phyloP scores from a whole-genome alignment of 768 basidiomycete species.

The Mrakia gelida region DNA sequence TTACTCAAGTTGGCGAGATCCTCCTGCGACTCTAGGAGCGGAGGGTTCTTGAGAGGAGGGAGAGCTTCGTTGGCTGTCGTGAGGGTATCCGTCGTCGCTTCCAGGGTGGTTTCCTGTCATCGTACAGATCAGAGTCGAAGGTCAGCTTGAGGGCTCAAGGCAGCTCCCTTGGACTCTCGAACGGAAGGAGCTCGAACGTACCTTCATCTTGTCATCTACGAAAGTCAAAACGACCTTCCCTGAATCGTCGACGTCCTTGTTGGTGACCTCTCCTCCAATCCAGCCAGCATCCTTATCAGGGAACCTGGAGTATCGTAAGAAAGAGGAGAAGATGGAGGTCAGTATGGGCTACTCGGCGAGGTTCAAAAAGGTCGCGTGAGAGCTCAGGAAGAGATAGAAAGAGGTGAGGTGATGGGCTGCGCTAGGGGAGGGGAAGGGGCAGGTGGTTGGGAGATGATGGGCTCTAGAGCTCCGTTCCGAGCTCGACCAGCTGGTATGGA shows the following conservation, averaged over 20 bases:
- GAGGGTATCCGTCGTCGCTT: slow-evolving; percentile 60
- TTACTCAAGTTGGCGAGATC: slow-evolving; percentile 97
- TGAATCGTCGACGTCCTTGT: slow-evolving; percentile 61
- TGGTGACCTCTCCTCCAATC: slow-evolving; percentile 80
- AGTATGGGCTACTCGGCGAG: not conserved
- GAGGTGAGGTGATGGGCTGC: not conserved
- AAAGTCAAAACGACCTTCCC: slow-evolving; percentile 68
- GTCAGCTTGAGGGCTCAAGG: not conserved
- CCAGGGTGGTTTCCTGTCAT: slow-evolving; percentile 68
- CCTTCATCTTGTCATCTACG: slow-evolving; percentile 88
- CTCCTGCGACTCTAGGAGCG: slow-evolving; percentile 91
- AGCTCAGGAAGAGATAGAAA: not conserved
- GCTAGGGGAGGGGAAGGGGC: not conserved
- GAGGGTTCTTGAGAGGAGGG: slow-evolving; percentile 93
- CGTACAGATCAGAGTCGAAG: not conserved
- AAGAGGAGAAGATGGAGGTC: not conserved
- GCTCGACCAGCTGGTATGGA: not conserved
- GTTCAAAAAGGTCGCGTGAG: not conserved
- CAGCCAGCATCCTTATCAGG: slow-evolving; percentile 91
- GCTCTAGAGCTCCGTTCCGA: not conserved
- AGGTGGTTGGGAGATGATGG: not conserved
- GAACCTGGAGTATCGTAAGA: slow-evolving; percentile 50
- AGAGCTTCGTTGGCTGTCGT: slow-evolving; percentile 50
- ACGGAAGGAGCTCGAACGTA: slow-evolving; percentile 40
- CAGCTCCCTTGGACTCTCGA: not conserved